These are phyloP conservation scores for Lachnellula arida DNA, from an alignment of 2,329 filamentous ascomycete genomes.

Conservation along the genomic window DNA sequence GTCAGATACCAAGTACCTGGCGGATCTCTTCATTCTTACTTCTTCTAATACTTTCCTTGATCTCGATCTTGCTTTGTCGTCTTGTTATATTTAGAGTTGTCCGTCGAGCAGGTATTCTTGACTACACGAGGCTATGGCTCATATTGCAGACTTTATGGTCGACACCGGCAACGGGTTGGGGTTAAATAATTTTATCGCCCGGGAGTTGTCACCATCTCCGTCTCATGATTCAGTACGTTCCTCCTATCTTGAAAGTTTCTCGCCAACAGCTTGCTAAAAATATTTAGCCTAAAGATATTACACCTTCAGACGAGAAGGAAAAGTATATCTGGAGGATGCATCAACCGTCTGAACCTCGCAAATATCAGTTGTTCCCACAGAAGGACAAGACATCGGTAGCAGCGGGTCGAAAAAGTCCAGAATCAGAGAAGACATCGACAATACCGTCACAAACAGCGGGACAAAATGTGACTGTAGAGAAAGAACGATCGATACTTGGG, in stretches of 20 bases:
- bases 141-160: constrained; percentile 57
- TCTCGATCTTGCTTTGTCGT: constrained; percentile 2
- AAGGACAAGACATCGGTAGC: constrained; percentile 36
- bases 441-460: constrained; percentile 35
- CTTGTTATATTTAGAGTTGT: constrained; percentile 10
- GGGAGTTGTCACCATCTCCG: constrained; percentile 42
- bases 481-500: constrained; percentile 31
- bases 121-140: constrained; percentile 45
- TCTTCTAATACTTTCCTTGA: constrained; percentile 6
- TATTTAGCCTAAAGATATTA: constrained; percentile 20
- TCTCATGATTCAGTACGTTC: constrained; percentile 31
- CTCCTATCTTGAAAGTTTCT: neutral
- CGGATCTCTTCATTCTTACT: constrained; percentile 12
- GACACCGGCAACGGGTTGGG: constrained; percentile 32
- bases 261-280: constrained; percentile 8
- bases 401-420: constrained; percentile 41
- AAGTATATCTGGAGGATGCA: constrained; percentile 58
- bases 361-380: constrained; percentile 59
- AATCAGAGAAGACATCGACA: constrained; percentile 39
- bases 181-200: constrained; percentile 47
- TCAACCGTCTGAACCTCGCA: constrained; percentile 45
- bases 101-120: constrained; percentile 19
- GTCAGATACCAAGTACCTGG: constrained; percentile 6
- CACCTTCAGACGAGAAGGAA: constrained; percentile 34
- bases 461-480: constrained; percentile 31